phyloP scores from a whole-genome alignment of 148 eudicot genomes.

The Vaccinium macrocarpon region DNA sequence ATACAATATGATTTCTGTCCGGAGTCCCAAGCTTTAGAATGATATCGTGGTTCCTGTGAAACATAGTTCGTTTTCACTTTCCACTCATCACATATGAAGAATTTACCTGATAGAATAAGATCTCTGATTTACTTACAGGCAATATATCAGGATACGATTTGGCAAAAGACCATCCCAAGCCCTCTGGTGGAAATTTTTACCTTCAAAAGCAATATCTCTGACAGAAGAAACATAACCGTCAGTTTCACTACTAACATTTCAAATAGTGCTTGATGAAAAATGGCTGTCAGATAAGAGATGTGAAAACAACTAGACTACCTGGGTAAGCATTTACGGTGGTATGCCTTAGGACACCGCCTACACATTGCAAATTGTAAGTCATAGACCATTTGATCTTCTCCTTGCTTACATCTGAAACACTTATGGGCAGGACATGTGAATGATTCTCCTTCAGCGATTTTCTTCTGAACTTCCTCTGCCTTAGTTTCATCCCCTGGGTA shows the following conservation, averaged over 20 bases:
- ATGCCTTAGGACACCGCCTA: constrained; percentile 88
- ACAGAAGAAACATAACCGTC: constrained; percentile 9
- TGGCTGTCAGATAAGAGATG: background rate
- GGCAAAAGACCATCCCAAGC: constrained; percentile 80
- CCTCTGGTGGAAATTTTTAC: constrained; percentile 38
- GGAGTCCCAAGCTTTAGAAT: constrained; percentile 57
- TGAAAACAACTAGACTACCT: constrained; percentile 33
- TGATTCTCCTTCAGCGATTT: constrained; percentile 61
- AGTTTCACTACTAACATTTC: background rate
- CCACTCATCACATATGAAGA: background rate
- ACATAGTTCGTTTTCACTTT: background rate
- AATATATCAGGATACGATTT: constrained; percentile 67
- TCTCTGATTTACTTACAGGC: constrained; percentile 50
- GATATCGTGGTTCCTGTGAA: constrained; percentile 66
- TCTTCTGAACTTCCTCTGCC: constrained; percentile 44
- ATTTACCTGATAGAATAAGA: background rate
- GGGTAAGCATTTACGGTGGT: constrained; percentile 86
- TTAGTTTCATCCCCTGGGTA: constrained; percentile 30
- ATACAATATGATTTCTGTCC: constrained; percentile 55
- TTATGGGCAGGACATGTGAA: constrained; percentile 75
- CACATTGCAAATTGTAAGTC: constrained; percentile 80
- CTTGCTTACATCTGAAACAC: constrained; percentile 54
- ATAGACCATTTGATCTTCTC: constrained; percentile 45
- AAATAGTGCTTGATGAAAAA: background rate
- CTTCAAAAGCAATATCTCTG: constrained; percentile 51